Evolutionary conservation across 495 filamentous ascomycete genomes (phyloP), one percentile per base, ranked within the genome.

Genomic region (Geoglossum glabrum): DNA sequence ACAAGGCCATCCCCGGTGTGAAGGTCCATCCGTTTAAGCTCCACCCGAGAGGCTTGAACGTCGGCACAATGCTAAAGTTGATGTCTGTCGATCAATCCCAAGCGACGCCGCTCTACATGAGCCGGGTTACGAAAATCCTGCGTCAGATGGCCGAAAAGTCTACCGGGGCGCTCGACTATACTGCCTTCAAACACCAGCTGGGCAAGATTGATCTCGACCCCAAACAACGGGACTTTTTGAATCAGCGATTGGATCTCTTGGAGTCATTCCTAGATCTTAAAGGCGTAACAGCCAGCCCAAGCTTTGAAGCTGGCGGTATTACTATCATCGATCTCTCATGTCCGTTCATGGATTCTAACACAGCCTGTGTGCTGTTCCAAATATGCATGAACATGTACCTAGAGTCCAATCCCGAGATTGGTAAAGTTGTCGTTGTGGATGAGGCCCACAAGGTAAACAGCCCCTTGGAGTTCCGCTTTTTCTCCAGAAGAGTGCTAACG

Each of bases 381-480:
- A 57, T 59, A 0, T 21, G 21, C 1, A 9, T 59, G 8, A n/a
- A 17, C 1, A 9, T 59, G 51, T 59, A 17, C 25, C 46, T 59
- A 1, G 23, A 40, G 17, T 49, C 31, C 1, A 50, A 38, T 13
- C 10, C 55, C 9, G 52, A 33, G 0, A 45, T 28, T 6, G 63
- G 65, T 2, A 67, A 66, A 54, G 47, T 65, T 21, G 34, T 67
- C 25, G 64, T 61, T 26, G 47, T 67, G 5, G 65, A 65, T 58
- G 65, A 67, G 57, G 65, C 65, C 11, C 65, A 65, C 43, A 65
- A 65, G 54, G 64, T 65, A 21, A 28, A 21, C 62, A 28, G 7
- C 8, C 6, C 15, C 43, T 17, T 17, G n/a, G n/a, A 5, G 6
- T n/a, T 17, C 43, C 43, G 23, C 17, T 17, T 5, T 47, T 47